Conservation (phyloP, 2,329 filamentous ascomycete species). For the Chaetomium olivaceum region DNA sequence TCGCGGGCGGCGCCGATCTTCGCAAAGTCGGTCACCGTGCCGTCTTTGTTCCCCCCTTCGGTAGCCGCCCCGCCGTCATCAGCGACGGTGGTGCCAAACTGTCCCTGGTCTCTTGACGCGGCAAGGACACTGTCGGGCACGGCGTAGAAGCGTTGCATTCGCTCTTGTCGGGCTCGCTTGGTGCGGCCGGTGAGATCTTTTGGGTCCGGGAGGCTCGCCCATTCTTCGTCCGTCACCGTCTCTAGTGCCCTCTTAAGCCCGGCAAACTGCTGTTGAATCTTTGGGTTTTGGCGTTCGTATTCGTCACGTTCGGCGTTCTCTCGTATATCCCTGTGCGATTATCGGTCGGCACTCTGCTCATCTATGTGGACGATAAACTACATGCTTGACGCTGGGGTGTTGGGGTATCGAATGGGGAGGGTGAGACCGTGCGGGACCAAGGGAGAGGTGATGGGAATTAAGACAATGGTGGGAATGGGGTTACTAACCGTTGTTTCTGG, state of each 20-base stretch:
- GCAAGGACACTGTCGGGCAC: constrained; percentile 95
- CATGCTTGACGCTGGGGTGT: constrained; percentile 40
- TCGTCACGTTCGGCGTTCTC: constrained; percentile 89
- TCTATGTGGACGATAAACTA: constrained; percentile 68
- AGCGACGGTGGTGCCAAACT: constrained; percentile 84
- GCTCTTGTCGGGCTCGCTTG: constrained; percentile 77
- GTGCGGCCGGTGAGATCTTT: constrained; percentile 96
- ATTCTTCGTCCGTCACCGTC: constrained; percentile 90
- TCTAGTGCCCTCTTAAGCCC: constrained; percentile 89
- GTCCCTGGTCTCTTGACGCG: constrained; percentile 74
- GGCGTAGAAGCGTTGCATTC: constrained; percentile 86
- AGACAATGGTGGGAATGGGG: constrained; percentile 15
- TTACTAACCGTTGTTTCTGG: constrained; percentile 80
- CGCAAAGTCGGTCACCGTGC: constrained; percentile 96
- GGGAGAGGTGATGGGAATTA: neutral
- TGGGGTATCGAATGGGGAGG: constrained; percentile 33
- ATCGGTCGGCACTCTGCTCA: constrained; percentile 77
- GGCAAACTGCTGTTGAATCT: constrained; percentile 96
- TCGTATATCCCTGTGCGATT: constrained; percentile 76
- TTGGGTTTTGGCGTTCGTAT: constrained; percentile 95
- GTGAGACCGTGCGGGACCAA: constrained; percentile 14
- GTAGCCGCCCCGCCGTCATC: constrained; percentile 65
- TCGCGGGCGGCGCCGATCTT: constrained; percentile 95
- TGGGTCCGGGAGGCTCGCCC: constrained; percentile 92
- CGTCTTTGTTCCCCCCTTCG: constrained; percentile 61